Conservation (phyloP, 192 early-diverging fungal species). For the Backusella parvicylindrica region DNA sequence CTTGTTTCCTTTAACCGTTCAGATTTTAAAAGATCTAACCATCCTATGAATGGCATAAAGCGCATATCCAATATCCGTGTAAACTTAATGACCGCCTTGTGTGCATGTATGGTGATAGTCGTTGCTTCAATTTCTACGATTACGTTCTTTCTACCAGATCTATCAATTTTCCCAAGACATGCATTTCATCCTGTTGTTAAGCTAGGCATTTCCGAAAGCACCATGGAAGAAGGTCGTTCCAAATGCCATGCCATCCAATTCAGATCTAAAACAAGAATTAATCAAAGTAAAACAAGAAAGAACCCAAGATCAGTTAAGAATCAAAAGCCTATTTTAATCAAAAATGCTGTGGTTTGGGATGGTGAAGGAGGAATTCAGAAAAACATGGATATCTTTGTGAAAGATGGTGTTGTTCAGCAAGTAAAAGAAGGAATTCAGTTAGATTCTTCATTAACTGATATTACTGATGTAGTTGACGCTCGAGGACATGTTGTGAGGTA, state of each 20-base stretch:
- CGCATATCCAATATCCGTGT: neutral
- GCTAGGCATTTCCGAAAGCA: neutral
- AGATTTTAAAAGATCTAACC: neutral
- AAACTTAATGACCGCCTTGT: neutral
- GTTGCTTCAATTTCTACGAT: neutral
- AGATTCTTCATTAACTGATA: constrained; percentile 36
- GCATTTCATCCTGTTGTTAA: neutral
- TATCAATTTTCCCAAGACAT: neutral
- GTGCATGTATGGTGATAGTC: neutral
- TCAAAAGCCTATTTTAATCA: constrained; percentile 6
- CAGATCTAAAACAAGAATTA: neutral
- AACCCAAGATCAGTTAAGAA: constrained; percentile 14
- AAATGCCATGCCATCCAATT: neutral
- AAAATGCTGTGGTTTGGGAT: constrained; percentile 35
- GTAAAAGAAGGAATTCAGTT: constrained; percentile 19
- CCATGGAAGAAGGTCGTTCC: neutral
- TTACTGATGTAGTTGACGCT: constrained; percentile 11
- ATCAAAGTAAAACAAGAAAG: neutral
- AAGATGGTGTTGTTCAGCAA: constrained; percentile 36
- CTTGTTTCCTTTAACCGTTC: neutral
- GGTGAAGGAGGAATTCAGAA: constrained; percentile 25
- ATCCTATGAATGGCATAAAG: neutral
- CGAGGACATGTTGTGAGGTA: constrained; percentile 40
- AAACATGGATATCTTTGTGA: constrained; percentile 41
- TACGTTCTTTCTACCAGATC: neutral